Base-by-base conservation (phyloP, 2,329 filamentous ascomycete species). In the Diplodia corticola region DNA sequence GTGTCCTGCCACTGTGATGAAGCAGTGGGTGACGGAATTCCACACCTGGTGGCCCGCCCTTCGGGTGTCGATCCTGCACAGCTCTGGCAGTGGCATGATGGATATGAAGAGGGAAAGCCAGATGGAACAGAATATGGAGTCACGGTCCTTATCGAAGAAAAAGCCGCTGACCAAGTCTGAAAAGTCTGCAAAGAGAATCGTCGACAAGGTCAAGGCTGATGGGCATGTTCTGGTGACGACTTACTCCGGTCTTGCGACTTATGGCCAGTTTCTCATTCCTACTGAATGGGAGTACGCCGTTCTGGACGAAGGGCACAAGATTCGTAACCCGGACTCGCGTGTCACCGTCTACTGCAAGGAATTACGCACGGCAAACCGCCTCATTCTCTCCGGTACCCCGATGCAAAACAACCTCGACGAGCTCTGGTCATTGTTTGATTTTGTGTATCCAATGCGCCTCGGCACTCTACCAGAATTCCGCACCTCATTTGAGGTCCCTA, bases 31-130 rank as follows among this genome's bases (percentile, higher is more conserved):
- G 13, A 96, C 96, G 69, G 95, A 99, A 74, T 98, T 99, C 72
- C 96, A 99, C 78, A 88, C 90, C 13, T 99, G 96, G 96, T 99
- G 96, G 96, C 95, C 95, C n/a, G 90, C 95, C n/a, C 82, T 99
- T 35, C 87, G 96, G 49, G 95, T 99, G 5, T 96, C 93, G 0
- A 98, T 99, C 68, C 78, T 99, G 57, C 95, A 99, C 75, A 92
- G 92, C 0, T 97, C 95, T 4, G 95, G 95, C 2, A 98, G 93
- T 76, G 96, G 95, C 20, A 98, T 99, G 94, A 81, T 97, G 63
- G 93, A 96, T 70, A 82, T 96, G 26, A 80, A 81, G 51, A 82
- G 80, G 59, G 88, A 89, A 73, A 82, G 81, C 66, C 83, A 82
- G 37, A 83, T 84, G 59, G 91, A 94, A 76, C 86, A 86, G 68